Evolutionary conservation across 2,329 filamentous ascomycete genomes (phyloP), one percentile per base, ranked within the genome.

Genomic region (Xylaria hypoxylon): DNA sequence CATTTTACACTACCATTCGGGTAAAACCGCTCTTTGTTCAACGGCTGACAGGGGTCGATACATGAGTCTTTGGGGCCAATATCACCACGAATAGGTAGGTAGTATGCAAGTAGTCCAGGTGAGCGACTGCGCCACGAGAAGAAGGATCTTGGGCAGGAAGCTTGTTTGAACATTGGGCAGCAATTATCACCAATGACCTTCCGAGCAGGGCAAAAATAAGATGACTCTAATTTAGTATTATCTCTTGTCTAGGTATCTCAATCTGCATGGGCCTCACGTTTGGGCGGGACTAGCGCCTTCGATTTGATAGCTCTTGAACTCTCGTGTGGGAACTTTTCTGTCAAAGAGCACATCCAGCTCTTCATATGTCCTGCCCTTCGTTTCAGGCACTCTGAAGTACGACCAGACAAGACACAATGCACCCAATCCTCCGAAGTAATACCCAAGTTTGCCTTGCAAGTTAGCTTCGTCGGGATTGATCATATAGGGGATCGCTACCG

Each of bases 401-500:
- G 77, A 75, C 79, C 79, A 81, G 1, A 77, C 52, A 8, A 78
- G 74, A 56, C 79, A 81, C 4, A 80, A 13, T 1, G 74, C 70
- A 5, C 77, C 79, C 13, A 81, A 64, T 0, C 79, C 79, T 15
- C 79, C 80, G 56, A 80, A 81, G 69, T 80, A 80, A 63, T 80
- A 82, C 0, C 79, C 77, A 5, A 80, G 72, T 67, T 82, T 82
- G 5, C 80, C 80, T 58, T 80, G 79, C 75, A 81, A 77, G 60
- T 82, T 80, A 28, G 79, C 80, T 70, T 82, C 72, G 53, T 80
- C 78, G 0, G 79, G 79, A 64, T 82, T 82, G 66, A 82, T 81
- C 77, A 82, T 78, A 64, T 82, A 82, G 1, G 80, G 80, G 53
- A 82, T 81, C 1, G 79, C 80, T 0, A 82, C 78, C 1, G 80